Base-by-base conservation (phyloP, 2,329 filamentous ascomycete species). In the Aspergillus aculeatinus region DNA sequence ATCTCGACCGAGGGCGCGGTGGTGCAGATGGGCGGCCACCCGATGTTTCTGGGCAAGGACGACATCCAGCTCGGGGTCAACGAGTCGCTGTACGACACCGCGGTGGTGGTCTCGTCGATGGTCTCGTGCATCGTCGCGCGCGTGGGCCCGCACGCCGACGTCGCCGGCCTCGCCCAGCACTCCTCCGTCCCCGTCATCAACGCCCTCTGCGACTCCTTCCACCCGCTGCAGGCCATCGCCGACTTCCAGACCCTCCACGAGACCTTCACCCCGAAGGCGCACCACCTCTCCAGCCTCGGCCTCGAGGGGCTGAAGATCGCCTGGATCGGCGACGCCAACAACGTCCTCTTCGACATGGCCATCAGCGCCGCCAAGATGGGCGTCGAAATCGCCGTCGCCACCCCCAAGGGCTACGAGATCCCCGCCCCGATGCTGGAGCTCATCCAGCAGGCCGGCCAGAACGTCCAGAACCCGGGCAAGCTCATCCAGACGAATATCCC, bases 271-370 rank as follows among this genome's bases (percentile, higher is more conserved):
- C 80, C 82, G 27, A 76, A 75, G 53, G 72, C 72, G 9, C 71
- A 71, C 56, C 62, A 68, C 10, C 59, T 73, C 14, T 71, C 74
- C 14, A 80, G 81, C 55, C 82, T 96, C 7, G 90, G 91, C 1
- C 81, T 96, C 4, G 85, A 91, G 67, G 91, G 92, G 1, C 77
- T 96, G 70, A 98, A 96, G 79, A 85, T 98, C 63, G 94, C 95
- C 16, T 99, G 95, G 95, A 83, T 99, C 50, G 94, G 94, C 56
- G 94, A 99, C 74, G 92, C 92, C 11, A 99, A 98, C 80, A 99
- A 99, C 69, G 94, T 99, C 29, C 85, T 98, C 25, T 97, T 93
- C 72, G 94, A 99, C 73, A 83, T 98, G 57, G 92, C 93, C 52
- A 94, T 95, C 67, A 93, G 86, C 47, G 92, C 90, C 59, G 81